A percentile compares a stretch with the other conserved stretches of the same genome.
These are phyloP conservation scores for Chlorociboria aeruginascens DNA, from an alignment of 495 filamentous ascomycete species.

Conservation along the genomic window DNA sequence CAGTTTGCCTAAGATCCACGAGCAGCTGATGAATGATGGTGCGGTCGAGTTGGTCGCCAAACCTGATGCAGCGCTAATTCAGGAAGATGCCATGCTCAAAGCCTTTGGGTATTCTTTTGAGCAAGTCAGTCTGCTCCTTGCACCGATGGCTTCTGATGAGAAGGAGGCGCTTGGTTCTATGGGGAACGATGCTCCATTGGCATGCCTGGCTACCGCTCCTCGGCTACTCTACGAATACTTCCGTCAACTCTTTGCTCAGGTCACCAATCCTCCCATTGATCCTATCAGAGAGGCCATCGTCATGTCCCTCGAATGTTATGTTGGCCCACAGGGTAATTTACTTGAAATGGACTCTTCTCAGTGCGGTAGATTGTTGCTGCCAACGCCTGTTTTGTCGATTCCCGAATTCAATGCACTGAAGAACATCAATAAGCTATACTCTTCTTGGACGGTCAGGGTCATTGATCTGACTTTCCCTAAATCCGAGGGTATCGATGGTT, in stretches of 20 bases:
- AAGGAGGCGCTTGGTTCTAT: conserved; percentile 99
- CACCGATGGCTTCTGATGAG: conserved; percentile 95
- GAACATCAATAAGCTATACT: conserved; percentile 62
- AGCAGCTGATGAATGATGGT: conserved; percentile 32
- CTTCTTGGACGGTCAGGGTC: conserved; percentile 80
- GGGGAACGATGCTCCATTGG: conserved; percentile 96
- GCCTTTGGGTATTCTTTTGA: conserved; percentile 96
- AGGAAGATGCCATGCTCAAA: conserved; percentile 73
- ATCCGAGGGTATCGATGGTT: conserved; percentile 70
- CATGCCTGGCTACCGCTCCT: conserved; percentile 80
- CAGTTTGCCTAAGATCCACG: conserved; percentile 62
- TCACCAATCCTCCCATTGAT: conserved; percentile 98
- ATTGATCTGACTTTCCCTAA: conserved; percentile 98
- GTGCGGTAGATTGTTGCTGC: conserved; percentile 75
- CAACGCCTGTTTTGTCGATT: conserved; percentile 84
- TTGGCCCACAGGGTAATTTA: conserved; percentile 94
- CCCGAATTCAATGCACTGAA: conserved; percentile 85
- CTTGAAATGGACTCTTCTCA: conserved; percentile 89
- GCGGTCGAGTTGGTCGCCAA: conserved; percentile 47
- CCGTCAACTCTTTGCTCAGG: conserved; percentile 96
- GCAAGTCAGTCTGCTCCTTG: conserved; percentile 87
- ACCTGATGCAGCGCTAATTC: conserved; percentile 62
- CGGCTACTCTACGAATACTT: conserved; percentile 96
- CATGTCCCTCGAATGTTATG: conserved; percentile 97
- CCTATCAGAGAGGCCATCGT: conserved; percentile 97